phyloP scores from a whole-genome alignment of 129 eudicot genomes.

The Rutidosis leptorrhynchoides region DNA sequence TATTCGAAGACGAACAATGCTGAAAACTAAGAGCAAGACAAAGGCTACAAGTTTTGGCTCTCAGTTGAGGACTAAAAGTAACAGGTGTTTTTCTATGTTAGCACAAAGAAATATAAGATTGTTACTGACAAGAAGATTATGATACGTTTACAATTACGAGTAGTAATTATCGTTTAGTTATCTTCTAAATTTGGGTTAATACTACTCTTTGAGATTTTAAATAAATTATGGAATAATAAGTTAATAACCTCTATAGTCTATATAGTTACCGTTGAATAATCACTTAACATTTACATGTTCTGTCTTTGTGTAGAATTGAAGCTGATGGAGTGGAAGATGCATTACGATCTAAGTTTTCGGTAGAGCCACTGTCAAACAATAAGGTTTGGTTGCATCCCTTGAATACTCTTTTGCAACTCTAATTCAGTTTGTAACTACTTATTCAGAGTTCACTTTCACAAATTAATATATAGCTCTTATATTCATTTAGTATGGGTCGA shows the following conservation, averaged over 20 bases:
- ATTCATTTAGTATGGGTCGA: not conserved
- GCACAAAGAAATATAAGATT: not conserved
- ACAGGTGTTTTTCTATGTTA: constrained; percentile 4
- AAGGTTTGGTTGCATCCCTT: constrained; percentile 37
- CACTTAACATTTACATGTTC: not conserved
- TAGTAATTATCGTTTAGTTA: not conserved
- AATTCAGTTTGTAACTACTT: not conserved
- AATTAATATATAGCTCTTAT: not conserved
- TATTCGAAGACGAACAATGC: constrained; percentile 20
- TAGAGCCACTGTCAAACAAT: constrained; percentile 38
- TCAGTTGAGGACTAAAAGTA: not conserved
- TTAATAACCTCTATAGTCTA: not conserved
- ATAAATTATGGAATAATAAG: not conserved
- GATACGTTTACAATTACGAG: not conserved
- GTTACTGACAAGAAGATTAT: not conserved
- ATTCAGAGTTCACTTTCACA: not conserved
- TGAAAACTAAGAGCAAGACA: constrained; percentile 22
- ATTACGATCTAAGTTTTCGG: constrained; percentile 29
- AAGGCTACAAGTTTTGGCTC: not conserved
- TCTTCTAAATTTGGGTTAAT: not conserved
- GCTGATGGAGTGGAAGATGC: constrained; percentile 30
- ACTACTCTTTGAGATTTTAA: not conserved
- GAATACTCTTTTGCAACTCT: not conserved
- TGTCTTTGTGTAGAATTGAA: constrained; percentile 31
- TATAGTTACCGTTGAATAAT: not conserved